These are phyloP conservation scores for Saccharomyces hybrid DNA, from an alignment of 1,139 yeast species.

Conservation along the genomic window DNA sequence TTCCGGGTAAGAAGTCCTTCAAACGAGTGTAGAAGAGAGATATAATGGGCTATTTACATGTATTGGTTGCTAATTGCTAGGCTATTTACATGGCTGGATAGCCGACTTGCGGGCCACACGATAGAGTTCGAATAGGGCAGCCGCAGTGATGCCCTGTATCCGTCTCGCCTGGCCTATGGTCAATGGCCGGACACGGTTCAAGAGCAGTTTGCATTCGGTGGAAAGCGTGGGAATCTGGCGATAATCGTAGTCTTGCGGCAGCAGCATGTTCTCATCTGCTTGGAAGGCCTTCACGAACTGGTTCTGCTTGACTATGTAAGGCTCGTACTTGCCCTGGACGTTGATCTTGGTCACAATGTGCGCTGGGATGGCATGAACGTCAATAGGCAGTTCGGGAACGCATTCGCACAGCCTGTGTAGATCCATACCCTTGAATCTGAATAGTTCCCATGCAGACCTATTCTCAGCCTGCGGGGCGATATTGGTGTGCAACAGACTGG, in stretches of 20 bases:
- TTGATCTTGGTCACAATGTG: constrained; percentile 57
- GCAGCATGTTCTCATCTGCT: constrained; percentile 66
- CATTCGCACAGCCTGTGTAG: constrained; percentile 30
- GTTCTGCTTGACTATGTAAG: constrained; percentile 67
- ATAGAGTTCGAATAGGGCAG: constrained; percentile 64
- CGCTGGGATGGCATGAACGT: constrained; percentile 35
- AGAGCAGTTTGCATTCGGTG: constrained; percentile 61
- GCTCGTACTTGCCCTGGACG: constrained; percentile 77
- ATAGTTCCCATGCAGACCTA: constrained; percentile 49
- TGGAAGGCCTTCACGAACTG: constrained; percentile 68
- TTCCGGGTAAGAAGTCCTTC: not conserved
- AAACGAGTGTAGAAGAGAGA: not conserved
- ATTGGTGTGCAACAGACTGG: constrained; percentile 31
- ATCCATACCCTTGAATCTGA: constrained; percentile 39
- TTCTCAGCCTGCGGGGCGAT: constrained; percentile 41
- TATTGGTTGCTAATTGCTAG: not conserved
- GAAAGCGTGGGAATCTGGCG: constrained; percentile 48
- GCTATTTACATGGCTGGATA: not conserved
- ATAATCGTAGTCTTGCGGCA: constrained; percentile 66
- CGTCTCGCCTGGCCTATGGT: constrained; percentile 94
- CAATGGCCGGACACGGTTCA: constrained; percentile 72
- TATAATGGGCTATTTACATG: not conserved
- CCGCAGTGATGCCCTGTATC: constrained; percentile 91
- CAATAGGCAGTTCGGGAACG: constrained; percentile 32
- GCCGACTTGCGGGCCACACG: constrained; percentile 27